Evolutionary conservation across 1,284 basidiomycete species (phyloP).

Genomic region (Phlebopus sp.): DNA sequence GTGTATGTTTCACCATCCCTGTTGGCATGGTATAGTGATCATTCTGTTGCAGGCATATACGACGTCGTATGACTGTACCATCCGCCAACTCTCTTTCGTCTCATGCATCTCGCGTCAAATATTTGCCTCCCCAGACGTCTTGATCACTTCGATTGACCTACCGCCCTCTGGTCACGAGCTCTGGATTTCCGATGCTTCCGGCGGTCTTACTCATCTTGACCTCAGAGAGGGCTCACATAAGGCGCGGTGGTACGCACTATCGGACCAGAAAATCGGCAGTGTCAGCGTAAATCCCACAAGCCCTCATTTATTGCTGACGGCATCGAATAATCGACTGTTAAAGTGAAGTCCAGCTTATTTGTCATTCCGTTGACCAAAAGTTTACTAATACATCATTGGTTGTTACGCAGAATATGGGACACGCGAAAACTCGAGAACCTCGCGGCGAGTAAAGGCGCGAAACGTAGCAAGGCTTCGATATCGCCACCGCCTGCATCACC

Average conservation of each 20-base stretch:
- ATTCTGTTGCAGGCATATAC: constrained; percentile 64
- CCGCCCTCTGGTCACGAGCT: constrained; percentile 66
- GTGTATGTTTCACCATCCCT: constrained; percentile 45
- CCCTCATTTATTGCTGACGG: constrained; percentile 65
- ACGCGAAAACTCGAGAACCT: constrained; percentile 56
- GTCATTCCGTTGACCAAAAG: neutral
- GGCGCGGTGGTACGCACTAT: constrained; percentile 60
- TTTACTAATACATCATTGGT: constrained; percentile 1
- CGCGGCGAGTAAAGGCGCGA: constrained; percentile 26
- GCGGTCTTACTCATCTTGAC: constrained; percentile 71
- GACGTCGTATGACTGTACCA: constrained; percentile 73
- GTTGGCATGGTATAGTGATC: too few relatives aligned
- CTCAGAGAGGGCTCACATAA: constrained; percentile 58
- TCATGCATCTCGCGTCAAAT: constrained; percentile 68
- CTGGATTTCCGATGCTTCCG: constrained; percentile 73
- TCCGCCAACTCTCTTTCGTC: constrained; percentile 67
- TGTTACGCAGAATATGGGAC: constrained; percentile 66
- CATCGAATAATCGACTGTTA: constrained; percentile 66
- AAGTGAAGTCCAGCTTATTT: constrained; percentile 42
- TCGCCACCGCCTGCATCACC: constrained; percentile 28
- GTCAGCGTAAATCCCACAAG: constrained; percentile 71
- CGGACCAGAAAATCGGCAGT: constrained; percentile 70
- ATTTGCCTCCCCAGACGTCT: constrained; percentile 53
- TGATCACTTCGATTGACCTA: constrained; percentile 68
- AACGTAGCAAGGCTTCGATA: constrained; percentile 13